Conservation (phyloP, 2,329 filamentous ascomycete species). For the Pseudocercospora pini-densiflorae region DNA sequence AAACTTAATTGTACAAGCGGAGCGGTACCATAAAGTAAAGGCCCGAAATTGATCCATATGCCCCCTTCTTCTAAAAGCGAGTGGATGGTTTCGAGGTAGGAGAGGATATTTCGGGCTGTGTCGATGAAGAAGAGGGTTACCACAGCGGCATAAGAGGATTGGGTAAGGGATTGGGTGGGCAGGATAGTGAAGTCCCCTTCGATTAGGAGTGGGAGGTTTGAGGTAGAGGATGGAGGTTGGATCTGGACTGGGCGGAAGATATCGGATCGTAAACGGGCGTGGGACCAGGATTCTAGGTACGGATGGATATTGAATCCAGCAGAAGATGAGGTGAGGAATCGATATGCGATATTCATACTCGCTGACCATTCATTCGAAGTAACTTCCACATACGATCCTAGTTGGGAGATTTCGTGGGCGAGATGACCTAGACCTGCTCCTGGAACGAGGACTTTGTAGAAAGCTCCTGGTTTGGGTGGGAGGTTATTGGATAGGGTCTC, state of each 20-base stretch:
- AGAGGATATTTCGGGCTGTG: conserved; percentile 86
- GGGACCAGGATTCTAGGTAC: conserved; percentile 73
- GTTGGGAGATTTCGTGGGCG: conserved; percentile 76
- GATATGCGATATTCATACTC: conserved; percentile 82
- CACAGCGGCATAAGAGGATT: conserved; percentile 64
- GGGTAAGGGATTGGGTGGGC: no score
- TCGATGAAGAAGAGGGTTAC: conserved; percentile 92
- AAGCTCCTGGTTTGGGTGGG: no score
- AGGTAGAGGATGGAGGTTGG: conserved; percentile 2
- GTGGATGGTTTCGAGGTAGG: conserved; percentile 80
- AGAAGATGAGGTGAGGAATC: conserved; percentile 65
- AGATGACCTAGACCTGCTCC: conserved; percentile 84
- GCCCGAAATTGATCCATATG: conserved; percentile 83
- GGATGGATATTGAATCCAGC: conserved; percentile 75
- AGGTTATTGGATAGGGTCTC: conserved; percentile 43
- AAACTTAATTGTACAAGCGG: conserved; percentile 26
- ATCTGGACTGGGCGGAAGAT: conserved; percentile 30
- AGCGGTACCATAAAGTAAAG: conserved; percentile 64
- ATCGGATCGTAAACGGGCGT: conserved; percentile 60
- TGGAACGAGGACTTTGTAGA: conserved; percentile 79
- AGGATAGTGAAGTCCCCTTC: conserved; percentile 64
- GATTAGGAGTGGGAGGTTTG: conserved; percentile 13
- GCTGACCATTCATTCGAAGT: conserved; percentile 93
- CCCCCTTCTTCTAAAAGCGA: conserved; percentile 78
- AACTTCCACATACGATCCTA: conserved; percentile 64